Base-by-base conservation (phyloP, 169 alveolate species). In the Eimeria sp. region DNA sequence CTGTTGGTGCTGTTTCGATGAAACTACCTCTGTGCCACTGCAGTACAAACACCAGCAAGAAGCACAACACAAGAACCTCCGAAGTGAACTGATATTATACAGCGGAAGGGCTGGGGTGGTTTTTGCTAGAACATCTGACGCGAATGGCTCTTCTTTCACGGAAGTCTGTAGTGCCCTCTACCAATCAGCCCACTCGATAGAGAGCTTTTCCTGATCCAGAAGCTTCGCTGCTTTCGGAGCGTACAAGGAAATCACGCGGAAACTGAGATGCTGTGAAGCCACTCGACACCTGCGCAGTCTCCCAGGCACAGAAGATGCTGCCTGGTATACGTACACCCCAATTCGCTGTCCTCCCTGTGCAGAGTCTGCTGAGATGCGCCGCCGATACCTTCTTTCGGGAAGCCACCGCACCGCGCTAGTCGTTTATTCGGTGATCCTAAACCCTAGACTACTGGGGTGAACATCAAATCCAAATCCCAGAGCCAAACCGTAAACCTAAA, bases 171-270 rank as follows among this genome's bases (percentile, higher is more conserved):
- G 54, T 14, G 63, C 58, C 20, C 7, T 11, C 5, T 27, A 45
- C 54, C 7, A 20, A 16, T 82, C 49, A 14, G 34, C 72, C 51
- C 57, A 82, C 90, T 82, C 90, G 73, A 82, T 49, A 27, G 90
- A 54, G 3, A 82, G 72, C 75, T 82, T 82, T 18, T 82, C 90
- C 73, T 82, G 90, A 18, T 82, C 90, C 75, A 82, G 90, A 9
- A 82, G 90, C 54, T 51, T 45, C 54, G 51, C 90, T n/a, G 90
- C 75, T 57, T n/a, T 82, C 49, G 90, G 75, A n/a, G 90, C 65
- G 73, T 82, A 82, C 72, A 82, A 51, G 40, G 90, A 57, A 14
- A 82, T 82, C 18, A 82, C 75, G 7, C 75, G 90, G 34, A 82
- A 82, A 18, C 27, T 82, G 10, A 82, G 40, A 57, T 82, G 72